Evolutionary conservation across 352 stramenopile species (phyloP), one percentile per base, ranked within the genome.

Genomic region (Phytopythium vexans): DNA sequence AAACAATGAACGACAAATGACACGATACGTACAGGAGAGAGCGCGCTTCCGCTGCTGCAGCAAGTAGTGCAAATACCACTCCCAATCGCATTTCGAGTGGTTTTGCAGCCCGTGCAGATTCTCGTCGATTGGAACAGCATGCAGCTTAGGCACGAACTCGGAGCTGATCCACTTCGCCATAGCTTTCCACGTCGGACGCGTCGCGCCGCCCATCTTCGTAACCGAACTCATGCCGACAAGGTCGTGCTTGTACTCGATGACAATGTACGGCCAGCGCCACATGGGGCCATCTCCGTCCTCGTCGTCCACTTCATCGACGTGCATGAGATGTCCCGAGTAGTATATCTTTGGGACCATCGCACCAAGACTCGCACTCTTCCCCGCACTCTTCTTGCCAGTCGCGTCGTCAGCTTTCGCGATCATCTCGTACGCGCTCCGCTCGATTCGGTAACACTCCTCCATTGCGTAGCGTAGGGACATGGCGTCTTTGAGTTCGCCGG

Each of bases 251-350:
- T 77, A 91, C 56, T 89, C 79, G 10, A 92, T 74, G 40, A 92
- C 53, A 21, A 89, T 60, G 49, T 95, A 95, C 7, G 85, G 85
- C 85, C 85, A 95, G n/a, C 81, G 78, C 85, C 85, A 95, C 43
- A 92, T 66, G 27, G 64, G 51, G 0, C 74, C 78, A 46, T 88
- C 77, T n/a, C 69, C 70, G 40, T 89, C 78, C 15, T 74, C 67
- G 45, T 86, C 77, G 31, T 90, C 78, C 1, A 88, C 77, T 52
- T 90, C 78, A 32, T 82, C 70, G 4, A 82, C 51, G 53, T 84
- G 64, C 6, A 82, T 54, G 47, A 91, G 49, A 44, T 92, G 82
- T 0, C 72, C 71, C 31, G 61, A 68, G 39, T 74, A 49, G 56
- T 80, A 76, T 39, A 89, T 56, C 7, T 57, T 68, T 38, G 82